phyloP scores from a whole-genome alignment of 768 basidiomycete species.

The Hypsizygus marmoreus region DNA sequence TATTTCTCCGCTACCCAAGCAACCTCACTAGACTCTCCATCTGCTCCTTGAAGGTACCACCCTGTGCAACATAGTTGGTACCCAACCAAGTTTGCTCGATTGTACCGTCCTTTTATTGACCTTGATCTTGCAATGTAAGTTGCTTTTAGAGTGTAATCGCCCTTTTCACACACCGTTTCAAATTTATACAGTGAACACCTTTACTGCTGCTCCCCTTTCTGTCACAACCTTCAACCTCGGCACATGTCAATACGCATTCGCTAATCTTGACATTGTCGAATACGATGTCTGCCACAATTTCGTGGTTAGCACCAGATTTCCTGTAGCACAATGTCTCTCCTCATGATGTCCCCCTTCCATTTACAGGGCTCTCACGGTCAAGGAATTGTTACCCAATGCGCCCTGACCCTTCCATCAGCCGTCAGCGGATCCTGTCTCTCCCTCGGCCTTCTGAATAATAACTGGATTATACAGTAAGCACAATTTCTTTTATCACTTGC shows the following conservation, averaged over 20 bases:
- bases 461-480: slow-evolving; percentile 5
- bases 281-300: slow-evolving; percentile 4
- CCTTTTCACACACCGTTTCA: too few species aligned
- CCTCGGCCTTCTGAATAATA: background rate
- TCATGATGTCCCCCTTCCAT: background rate
- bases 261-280: slow-evolving; percentile 1
- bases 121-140: slow-evolving; percentile 6
- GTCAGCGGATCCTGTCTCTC: slow-evolving; percentile 4
- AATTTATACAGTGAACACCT: background rate
- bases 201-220: background rate
- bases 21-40: background rate
- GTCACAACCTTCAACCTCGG: background rate
- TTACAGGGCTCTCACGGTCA: slow-evolving; percentile 6
- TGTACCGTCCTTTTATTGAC: background rate
- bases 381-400: background rate
- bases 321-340: background rate
- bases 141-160: background rate
- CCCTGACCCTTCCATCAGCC: background rate
- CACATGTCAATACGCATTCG: slow-evolving; percentile 4
- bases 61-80: background rate
- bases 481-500: background rate
- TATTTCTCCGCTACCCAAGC: too few species aligned
- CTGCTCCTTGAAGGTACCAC: background rate
- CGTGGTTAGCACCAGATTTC: background rate
- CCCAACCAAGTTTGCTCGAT: background rate